These are phyloP conservation scores for Rhizophagus sp. DNA, from an alignment of 192 early-diverging fungal genomes.

Conservation along the genomic window DNA sequence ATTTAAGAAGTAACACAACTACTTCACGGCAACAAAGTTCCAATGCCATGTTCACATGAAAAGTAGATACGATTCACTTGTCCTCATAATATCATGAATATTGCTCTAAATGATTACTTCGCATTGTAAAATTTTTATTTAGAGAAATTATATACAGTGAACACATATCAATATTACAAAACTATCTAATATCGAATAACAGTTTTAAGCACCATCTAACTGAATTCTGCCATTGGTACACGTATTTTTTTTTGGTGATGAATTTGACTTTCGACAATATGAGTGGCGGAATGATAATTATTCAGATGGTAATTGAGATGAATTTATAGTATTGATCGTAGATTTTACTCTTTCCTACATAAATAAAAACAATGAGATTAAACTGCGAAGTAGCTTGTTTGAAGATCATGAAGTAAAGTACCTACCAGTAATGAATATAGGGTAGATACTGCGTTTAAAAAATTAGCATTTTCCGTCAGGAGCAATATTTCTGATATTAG, in stretches of 20 bases:
- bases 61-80: too few relatives aligned
- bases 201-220: too few relatives aligned
- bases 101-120: too few relatives aligned
- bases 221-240: too few relatives aligned
- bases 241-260: slow-evolving; percentile 6
- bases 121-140: too few relatives aligned
- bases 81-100: too few relatives aligned
- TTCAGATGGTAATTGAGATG: not conserved
- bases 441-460: slow-evolving; percentile 18
- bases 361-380: slow-evolving; percentile 17
- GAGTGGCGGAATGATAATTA: not conserved
- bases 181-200: too few relatives aligned
- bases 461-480: slow-evolving; percentile 8
- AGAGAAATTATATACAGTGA: too few relatives aligned
- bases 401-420: slow-evolving; percentile 9
- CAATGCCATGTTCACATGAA: too few relatives aligned
- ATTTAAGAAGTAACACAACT: too few relatives aligned
- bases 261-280: slow-evolving; percentile 7
- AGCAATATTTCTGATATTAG: not conserved
- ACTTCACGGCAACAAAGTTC: too few relatives aligned
- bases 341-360: slow-evolving; percentile 9
- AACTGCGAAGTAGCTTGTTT: not conserved
- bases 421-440: slow-evolving; percentile 24
- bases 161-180: too few relatives aligned
- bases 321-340: slow-evolving; percentile 1